phyloP scores from a whole-genome alignment of 257 asterid species.

The Plantago elongata region DNA sequence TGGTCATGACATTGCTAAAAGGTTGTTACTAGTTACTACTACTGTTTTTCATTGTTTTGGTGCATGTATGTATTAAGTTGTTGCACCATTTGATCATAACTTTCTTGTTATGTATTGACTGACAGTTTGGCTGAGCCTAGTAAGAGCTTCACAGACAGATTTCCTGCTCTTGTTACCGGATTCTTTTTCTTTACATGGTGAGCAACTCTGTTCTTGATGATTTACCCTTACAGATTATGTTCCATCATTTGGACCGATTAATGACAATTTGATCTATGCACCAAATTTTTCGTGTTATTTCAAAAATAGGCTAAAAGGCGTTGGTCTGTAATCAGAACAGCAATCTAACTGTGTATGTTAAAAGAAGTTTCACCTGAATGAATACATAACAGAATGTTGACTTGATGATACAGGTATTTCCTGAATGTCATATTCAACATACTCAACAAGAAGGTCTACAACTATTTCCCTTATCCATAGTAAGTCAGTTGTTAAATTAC shows the following conservation, averaged over 20 bases:
- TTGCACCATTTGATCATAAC: too few species aligned
- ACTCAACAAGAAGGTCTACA: constrained; percentile 63
- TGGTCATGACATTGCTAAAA: not conserved
- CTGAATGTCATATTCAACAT: constrained; percentile 59
- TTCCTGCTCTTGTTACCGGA: constrained; percentile 61
- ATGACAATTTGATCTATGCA: too few species aligned
- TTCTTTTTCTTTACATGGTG: constrained; percentile 64
- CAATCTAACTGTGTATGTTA: too few species aligned
- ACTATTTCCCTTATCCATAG: constrained; percentile 63
- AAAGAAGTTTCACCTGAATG: not conserved
- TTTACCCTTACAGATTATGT: not conserved
- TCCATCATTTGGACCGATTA: too few species aligned
- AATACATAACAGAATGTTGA: not conserved
- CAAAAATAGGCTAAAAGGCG: too few species aligned
- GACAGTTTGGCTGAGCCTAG: constrained; percentile 32
- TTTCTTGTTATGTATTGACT: not conserved
- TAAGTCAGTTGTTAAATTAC: constrained; percentile 22
- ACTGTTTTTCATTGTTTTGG: not conserved
- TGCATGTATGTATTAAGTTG: not conserved
- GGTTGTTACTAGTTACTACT: not conserved
- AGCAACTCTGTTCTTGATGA: constrained; percentile 1
- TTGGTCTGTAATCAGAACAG: too few species aligned
- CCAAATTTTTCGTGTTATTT: too few species aligned
- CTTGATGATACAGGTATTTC: constrained; percentile 44
- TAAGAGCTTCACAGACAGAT: constrained; percentile 44